Percentiles rank a stretch among this genome's conserved stretches.
Conservation (phyloP, 2,329 filamentous ascomycete genomes). For the Verticillium albo-atrum region DNA sequence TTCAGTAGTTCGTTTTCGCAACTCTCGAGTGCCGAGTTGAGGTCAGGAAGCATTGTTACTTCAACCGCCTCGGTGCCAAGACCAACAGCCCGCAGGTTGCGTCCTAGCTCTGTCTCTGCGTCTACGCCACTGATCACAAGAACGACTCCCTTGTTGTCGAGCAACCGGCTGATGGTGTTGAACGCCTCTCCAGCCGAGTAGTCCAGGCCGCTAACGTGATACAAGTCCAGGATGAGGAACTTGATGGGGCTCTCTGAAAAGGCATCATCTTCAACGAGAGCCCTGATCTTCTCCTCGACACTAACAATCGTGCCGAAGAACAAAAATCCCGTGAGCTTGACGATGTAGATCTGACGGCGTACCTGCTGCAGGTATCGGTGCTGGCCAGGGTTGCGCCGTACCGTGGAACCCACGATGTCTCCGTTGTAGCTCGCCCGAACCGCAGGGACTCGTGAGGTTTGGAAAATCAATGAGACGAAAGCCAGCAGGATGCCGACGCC, state of each 20-base stretch:
- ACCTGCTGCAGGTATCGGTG: conserved; percentile 81
- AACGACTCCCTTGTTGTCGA: conserved; percentile 71
- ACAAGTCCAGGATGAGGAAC: conserved; percentile 85
- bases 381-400: conserved; percentile 85
- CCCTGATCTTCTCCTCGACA: conserved; percentile 83
- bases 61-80: conserved; percentile 68
- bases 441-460: conserved; percentile 84
- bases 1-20: conserved; percentile 94
- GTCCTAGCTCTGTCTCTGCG: conserved; percentile 69
- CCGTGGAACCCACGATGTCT: conserved; percentile 84
- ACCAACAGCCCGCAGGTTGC: conserved; percentile 77
- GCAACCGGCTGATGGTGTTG: conserved; percentile 80
- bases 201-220: conserved; percentile 86
- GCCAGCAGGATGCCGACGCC: conserved; percentile 87
- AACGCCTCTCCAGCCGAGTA: conserved; percentile 97
- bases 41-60: conserved; percentile 77
- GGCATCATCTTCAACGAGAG: conserved; percentile 74
- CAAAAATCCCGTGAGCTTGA: conserved; percentile 91
- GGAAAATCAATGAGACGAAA: conserved; percentile 85
- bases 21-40: conserved; percentile 89
- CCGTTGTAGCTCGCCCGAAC: conserved; percentile 89
- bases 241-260: conserved; percentile 78
- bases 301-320: conserved; percentile 98
- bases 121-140: conserved; percentile 82
- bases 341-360: conserved; percentile 81